Evolutionary conservation across 2,329 filamentous ascomycete species (phyloP).

Genomic region (Colletotrichum euphorbiae): DNA sequence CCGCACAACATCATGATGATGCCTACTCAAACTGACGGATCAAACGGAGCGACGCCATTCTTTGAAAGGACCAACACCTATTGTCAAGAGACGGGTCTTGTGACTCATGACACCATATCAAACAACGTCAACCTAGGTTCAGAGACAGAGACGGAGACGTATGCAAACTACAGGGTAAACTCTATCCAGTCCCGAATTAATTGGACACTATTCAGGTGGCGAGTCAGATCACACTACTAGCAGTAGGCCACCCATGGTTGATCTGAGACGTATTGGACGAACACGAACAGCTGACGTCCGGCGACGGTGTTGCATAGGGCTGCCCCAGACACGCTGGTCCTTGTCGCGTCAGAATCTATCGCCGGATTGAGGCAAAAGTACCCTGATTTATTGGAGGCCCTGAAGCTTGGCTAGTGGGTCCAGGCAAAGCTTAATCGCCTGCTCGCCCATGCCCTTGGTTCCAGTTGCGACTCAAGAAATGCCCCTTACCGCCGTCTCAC

Average conservation of each 20-base stretch:
- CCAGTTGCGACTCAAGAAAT: background rate
- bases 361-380: background rate
- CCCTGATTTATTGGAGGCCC: background rate
- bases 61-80: too few species aligned
- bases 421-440: background rate
- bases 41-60: too few species aligned
- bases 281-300: background rate
- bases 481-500: background rate
- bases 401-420: background rate
- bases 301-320: background rate
- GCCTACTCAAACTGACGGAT: too few species aligned
- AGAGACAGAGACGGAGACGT: too few species aligned
- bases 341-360: background rate
- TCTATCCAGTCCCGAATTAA: too few species aligned
- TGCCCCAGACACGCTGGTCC: background rate
- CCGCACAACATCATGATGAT: too few species aligned
- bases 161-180: too few species aligned
- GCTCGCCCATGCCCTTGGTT: background rate
- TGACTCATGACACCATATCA: too few species aligned
- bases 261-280: constrained; percentile 24
- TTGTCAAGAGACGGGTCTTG: too few species aligned
- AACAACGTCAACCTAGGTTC: too few species aligned
- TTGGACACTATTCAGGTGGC: too few species aligned
- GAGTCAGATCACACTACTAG: too few species aligned
- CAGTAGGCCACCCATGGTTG: background rate